A percentile compares a stretch with the other conserved stretches of the same genome.
Conservation (phyloP, 2,329 filamentous ascomycete species). For the Aspergillus neotritici region DNA sequence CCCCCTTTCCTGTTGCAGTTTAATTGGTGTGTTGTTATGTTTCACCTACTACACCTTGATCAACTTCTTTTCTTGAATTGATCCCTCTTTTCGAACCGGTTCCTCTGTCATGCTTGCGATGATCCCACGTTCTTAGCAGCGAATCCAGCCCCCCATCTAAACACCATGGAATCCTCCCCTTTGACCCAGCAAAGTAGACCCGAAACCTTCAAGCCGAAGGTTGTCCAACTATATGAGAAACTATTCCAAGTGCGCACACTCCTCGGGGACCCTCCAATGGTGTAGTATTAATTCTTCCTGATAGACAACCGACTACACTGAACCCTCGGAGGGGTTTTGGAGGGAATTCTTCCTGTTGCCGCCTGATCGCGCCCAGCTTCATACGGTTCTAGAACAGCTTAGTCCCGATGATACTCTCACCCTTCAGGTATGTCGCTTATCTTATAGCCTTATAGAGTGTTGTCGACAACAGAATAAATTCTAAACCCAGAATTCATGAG, state of each 20-base stretch:
- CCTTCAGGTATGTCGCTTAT: constrained; percentile 52
- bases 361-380: constrained; percentile 66
- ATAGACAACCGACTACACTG: constrained; percentile 60
- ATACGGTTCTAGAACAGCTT: constrained; percentile 63
- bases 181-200: constrained; percentile 88
- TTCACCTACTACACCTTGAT: not conserved
- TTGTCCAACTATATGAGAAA: constrained; percentile 80
- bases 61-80: not conserved
- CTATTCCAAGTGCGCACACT: constrained; percentile 58
- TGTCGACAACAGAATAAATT: too few relatives aligned
- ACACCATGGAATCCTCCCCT: constrained; percentile 72
- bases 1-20: not conserved
- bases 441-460: not conserved
- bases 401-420: constrained; percentile 69
- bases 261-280: not conserved
- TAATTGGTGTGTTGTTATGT: not conserved
- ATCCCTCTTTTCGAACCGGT: not conserved
- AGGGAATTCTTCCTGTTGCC: constrained; percentile 87
- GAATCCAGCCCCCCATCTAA: constrained; percentile 11
- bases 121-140: constrained; percentile 14
- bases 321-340: constrained; percentile 89
- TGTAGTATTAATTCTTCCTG: constrained; percentile 13
- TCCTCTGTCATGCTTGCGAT: constrained; percentile 16
- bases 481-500: too few relatives aligned
- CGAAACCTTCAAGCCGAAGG: constrained; percentile 88